phyloP scores from a whole-genome alignment of 2,329 filamentous ascomycete species.

The Plenodomus lindquistii region DNA sequence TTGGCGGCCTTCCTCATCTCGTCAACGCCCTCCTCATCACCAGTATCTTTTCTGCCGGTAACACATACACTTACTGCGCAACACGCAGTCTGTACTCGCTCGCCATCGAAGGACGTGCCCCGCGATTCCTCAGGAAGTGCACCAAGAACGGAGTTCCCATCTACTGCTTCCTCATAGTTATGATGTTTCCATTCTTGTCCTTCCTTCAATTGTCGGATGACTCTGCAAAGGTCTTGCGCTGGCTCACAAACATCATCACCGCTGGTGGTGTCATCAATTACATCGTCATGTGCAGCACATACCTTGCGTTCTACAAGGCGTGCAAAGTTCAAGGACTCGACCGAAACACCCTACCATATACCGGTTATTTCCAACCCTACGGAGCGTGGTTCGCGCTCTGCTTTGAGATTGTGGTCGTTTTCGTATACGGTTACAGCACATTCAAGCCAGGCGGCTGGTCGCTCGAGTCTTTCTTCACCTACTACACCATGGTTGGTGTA shows the following conservation, averaged over 20 bases:
- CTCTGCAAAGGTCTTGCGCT: conserved; percentile 69
- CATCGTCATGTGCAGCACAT: conserved; percentile 61
- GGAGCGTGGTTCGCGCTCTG: conserved; percentile 55
- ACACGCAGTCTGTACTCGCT: conserved; percentile 59
- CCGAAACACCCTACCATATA: conserved; percentile 54
- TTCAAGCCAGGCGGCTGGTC: conserved; percentile 54
- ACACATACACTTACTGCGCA: conserved; percentile 60
- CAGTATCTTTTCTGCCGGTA: conserved; percentile 60
- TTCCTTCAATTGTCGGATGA: conserved; percentile 73
- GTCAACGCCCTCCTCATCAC: conserved; percentile 61
- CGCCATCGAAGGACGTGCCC: conserved; percentile 58
- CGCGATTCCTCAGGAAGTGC: conserved; percentile 60
- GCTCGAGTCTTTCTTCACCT: conserved; percentile 56
- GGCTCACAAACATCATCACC: conserved; percentile 74
- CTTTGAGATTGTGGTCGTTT: conserved; percentile 55
- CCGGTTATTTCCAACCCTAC: conserved; percentile 54
- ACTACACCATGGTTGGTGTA: conserved; percentile 59
- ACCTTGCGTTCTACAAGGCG: conserved; percentile 62
- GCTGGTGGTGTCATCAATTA: conserved; percentile 62
- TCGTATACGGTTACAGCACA: conserved; percentile 59
- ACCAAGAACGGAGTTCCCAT: conserved; percentile 70
- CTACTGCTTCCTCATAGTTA: conserved; percentile 69
- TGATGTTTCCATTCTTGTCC: conserved; percentile 69
- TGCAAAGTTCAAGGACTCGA: conserved; percentile 53
- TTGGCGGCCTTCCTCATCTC: conserved; percentile 59